Conservation (phyloP, 345 rosid species). For the Euphorbia peplus region DNA sequence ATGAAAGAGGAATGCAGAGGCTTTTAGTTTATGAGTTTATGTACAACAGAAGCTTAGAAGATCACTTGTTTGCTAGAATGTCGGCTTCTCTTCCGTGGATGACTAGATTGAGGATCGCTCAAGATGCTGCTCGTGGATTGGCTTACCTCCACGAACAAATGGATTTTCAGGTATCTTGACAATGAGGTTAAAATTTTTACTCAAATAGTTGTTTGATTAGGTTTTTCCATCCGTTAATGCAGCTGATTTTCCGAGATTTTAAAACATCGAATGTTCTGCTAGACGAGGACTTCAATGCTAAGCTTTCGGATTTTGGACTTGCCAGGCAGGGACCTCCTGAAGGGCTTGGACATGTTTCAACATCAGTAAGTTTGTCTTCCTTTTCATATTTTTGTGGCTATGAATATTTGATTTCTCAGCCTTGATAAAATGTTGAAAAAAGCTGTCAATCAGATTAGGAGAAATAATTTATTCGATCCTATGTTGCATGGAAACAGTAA, state of each 20-base stretch:
- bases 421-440: no score
- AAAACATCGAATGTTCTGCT: conserved; percentile 86
- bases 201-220: conserved; percentile 10
- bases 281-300: conserved; percentile 78
- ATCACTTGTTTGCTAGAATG: conserved; percentile 59
- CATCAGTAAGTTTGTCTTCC: conserved; percentile 55
- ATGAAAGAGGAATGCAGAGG: conserved; percentile 90
- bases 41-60: conserved; percentile 87
- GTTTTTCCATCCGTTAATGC: conserved; percentile 20
- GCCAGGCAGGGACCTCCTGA: conserved; percentile 93
- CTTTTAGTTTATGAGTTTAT: conserved; percentile 86
- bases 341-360: conserved; percentile 82
- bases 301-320: conserved; percentile 94
- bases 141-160: conserved; percentile 96
- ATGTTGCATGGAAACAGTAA: no score
- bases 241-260: conserved; percentile 92
- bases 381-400: neutral
- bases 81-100: conserved; percentile 62
- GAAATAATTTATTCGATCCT: no score
- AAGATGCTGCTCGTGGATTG: conserved; percentile 89
- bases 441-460: no score
- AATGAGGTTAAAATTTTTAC: no score
- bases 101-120: conserved; percentile 70
- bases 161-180: conserved; percentile 70
- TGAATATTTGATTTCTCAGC: neutral